Base-by-base conservation (phyloP, 225 moss, liverwort and hornwort species). In the Pseudisothecium myosuroides region DNA sequence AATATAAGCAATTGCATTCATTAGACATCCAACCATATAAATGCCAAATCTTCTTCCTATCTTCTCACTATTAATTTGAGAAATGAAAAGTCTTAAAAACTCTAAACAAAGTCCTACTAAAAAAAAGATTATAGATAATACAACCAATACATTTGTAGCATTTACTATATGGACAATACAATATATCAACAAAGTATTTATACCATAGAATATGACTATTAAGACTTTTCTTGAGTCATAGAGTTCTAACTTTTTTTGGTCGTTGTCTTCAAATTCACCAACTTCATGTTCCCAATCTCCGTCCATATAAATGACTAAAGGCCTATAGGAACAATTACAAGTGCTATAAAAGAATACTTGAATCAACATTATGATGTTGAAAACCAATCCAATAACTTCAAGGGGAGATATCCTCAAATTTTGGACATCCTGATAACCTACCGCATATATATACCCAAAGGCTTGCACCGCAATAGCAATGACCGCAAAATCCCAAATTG, bases 141-240 rank as follows among this genome's bases (percentile, higher is more conserved):
- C 67, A 7, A n/a, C 21, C n/a, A 21, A n/a, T 4, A n/a, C 22
- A 67, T 67, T n/a, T 22, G 6, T 12, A 2, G 3, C n/a, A 11
- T n/a, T 22, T n/a, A 12, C 22, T 19, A 67, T 9, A 67, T 67
- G 1, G 67, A n/a, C 21, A 22, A 67, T 67, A 67, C 6, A 67
- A 37, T 21, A n/a, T 67, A 67, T 22, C 37, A 67, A n/a, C n/a
- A 67, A 36, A 60, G 12, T 61, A 6, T 0, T 37, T 20, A 67
- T 22, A 7, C 1, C 22, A 67, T n/a, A 1, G 7, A 22, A 7
- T n/a, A 68, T 7, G 5, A 68, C 12, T 7, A 0, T 0, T 3
- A 1, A 0, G n/a, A 12, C 12, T n/a, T n/a, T 68, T 2, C 7
- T 12, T 67, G 12, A 68, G 1, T n/a, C 7, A 22, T n/a, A 7